phyloP scores from a whole-genome alignment of 345 rosid species.

The Aquilaria sinensis region DNA sequence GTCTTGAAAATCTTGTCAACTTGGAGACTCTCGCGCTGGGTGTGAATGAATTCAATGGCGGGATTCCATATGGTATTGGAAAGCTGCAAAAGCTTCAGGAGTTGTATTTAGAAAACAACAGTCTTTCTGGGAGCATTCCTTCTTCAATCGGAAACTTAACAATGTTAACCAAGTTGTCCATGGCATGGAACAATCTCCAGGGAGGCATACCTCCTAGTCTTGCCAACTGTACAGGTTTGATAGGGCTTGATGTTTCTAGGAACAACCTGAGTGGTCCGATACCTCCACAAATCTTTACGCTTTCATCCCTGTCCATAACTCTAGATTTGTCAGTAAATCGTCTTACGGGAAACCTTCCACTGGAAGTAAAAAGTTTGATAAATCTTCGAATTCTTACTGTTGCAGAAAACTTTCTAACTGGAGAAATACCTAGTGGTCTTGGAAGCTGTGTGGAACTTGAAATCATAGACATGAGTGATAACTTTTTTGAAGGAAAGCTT shows the following conservation, averaged over 20 bases:
- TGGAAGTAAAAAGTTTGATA: not conserved
- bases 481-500: slow-evolving; percentile 21
- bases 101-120: not conserved
- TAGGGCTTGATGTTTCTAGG: not conserved
- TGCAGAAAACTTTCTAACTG: not conserved
- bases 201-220: slow-evolving; percentile 7
- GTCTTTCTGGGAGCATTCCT: slow-evolving; percentile 10
- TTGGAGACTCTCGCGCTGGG: not conserved
- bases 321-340: not conserved
- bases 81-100: not conserved
- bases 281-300: not conserved
- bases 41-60: not conserved
- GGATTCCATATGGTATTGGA: slow-evolving; percentile 7
- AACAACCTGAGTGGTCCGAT: slow-evolving; percentile 6
- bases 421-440: slow-evolving; percentile 17
- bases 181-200: not conserved
- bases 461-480: slow-evolving; percentile 3
- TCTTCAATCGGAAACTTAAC: slow-evolving; percentile 9
- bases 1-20: slow-evolving; percentile 10
- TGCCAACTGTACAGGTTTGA: not conserved
- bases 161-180: not conserved
- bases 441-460: slow-evolving; percentile 21
- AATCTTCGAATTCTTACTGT: not conserved
- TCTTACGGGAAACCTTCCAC: slow-evolving; percentile 6
- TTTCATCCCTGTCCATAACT: not conserved